These are phyloP conservation scores for Puccinellia tenuiflora DNA, from an alignment of 176 grass and related monocot genomes.

Conservation along the genomic window DNA sequence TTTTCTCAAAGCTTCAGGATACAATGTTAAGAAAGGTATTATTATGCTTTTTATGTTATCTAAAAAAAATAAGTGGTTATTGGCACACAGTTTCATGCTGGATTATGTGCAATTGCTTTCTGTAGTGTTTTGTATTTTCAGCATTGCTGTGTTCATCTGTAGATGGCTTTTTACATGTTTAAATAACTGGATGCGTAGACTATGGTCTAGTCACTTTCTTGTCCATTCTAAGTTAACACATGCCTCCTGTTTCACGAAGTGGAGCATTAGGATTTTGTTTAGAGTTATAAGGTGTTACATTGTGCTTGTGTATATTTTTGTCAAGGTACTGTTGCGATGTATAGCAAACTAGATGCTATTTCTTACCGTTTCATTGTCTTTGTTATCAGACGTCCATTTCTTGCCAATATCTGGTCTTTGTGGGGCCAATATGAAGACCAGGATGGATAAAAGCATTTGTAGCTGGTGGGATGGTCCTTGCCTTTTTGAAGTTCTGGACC, in stretches of 20 bases:
- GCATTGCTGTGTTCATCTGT: background rate
- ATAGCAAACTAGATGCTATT: background rate
- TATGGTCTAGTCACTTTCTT: background rate
- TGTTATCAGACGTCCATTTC: slow-evolving; percentile 78
- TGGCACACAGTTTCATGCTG: background rate
- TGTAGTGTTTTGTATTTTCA: background rate
- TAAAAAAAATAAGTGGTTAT: background rate
- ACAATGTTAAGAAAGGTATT: slow-evolving; percentile 89
- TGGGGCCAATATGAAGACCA: slow-evolving; percentile 82
- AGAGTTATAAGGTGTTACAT: background rate
- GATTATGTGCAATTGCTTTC: background rate
- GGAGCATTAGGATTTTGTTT: background rate
- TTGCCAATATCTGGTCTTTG: slow-evolving; percentile 88
- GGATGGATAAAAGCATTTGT: slow-evolving; percentile 77
- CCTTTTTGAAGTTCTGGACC: slow-evolving; percentile 82
- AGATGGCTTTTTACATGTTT: background rate
- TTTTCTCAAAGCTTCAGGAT: slow-evolving; percentile 80
- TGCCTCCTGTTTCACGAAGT: background rate
- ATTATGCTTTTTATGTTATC: background rate
- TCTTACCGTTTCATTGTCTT: slow-evolving; percentile 22
- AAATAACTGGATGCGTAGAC: background rate
- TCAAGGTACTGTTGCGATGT: background rate
- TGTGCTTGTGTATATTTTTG: background rate
- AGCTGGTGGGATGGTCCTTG: slow-evolving; percentile 84
- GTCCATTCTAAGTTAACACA: background rate